Percentiles rank a stretch among this genome's conserved stretches.
Conservation (phyloP, 345 rosid species). For the Crucihimalaya himalaica region DNA sequence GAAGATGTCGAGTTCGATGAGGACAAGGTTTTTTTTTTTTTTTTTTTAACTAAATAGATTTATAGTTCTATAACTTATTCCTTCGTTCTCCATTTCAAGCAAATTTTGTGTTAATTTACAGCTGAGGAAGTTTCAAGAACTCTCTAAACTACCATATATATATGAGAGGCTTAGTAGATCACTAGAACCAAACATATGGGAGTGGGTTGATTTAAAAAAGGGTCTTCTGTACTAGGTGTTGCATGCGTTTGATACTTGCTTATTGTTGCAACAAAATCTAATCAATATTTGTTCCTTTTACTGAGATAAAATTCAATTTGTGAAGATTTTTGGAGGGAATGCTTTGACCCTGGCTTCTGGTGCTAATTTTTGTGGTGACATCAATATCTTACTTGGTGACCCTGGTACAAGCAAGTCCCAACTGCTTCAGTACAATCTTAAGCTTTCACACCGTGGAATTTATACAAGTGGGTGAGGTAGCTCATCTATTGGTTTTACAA, state of each 20-base stretch:
- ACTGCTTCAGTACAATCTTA: conserved; percentile 91
- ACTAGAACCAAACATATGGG: conserved; percentile 92
- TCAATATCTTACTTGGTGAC: conserved; percentile 95
- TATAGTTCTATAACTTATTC: neutral
- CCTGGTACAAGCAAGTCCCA: conserved; percentile 99
- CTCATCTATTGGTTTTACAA: conserved; percentile 98
- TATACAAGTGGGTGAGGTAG: conserved; percentile 98
- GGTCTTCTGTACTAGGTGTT: too few relatives aligned
- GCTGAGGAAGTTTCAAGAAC: conserved; percentile 68
- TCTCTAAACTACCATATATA: conserved; percentile 72
- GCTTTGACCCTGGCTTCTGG: conserved; percentile 81
- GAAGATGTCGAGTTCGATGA: conserved; percentile 77
- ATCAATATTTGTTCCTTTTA: neutral
- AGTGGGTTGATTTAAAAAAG: too few relatives aligned
- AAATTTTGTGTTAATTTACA: conserved; percentile 38
- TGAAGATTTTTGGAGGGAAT: conserved; percentile 94
- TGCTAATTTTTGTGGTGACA: conserved; percentile 96
- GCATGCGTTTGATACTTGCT: too few relatives aligned
- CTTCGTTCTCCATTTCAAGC: neutral
- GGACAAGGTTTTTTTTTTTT: conserved; percentile 53
- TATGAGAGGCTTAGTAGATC: conserved; percentile 84
- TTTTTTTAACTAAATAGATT: neutral
- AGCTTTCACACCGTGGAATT: conserved; percentile 94
- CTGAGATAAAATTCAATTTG: conserved; percentile 23
- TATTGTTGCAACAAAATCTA: too few relatives aligned